Evolutionary conservation across 2,329 filamentous ascomycete species (phyloP), one percentile per base, ranked within the genome.

Genomic region (Hypoxylon sp.): DNA sequence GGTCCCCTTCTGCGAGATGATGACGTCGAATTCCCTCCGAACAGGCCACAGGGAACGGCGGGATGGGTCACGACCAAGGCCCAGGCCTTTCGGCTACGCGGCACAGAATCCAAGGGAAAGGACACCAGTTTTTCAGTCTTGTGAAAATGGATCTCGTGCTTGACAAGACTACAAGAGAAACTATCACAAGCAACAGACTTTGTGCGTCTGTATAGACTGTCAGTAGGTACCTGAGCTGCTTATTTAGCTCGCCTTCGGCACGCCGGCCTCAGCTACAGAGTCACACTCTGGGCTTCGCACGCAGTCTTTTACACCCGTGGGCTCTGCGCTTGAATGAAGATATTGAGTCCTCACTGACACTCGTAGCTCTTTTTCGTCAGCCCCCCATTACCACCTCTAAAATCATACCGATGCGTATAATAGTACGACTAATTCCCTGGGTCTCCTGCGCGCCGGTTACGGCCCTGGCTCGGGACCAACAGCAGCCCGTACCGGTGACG

Each of bases 401-500:
- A 35, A 26, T 23, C 20, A 23, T 18, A 10, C 15, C 49, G 8
- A 58, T 55, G 55, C 35, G 23, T 49, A 29, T 42, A 47, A 4
- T 33, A 8, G 46, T 37, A 29, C 52, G 18, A 26, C 40, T 54
- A 42, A 24, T 47, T 21, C 26, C 58, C 11, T 64, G 42, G 42
- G 41, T 52, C 18, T 38, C 52, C 13, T 50, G 52, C 42, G 37
- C 49, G 21, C 13, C 51, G 35, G 26, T 41, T 3, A 27, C 58
- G 41, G 31, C 29, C 18, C 38, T 63, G 21, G 41, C 47, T 18
- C 54, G 21, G 48, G 31, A 17, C 35, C 45, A 41, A 26, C 38
- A 41, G 15, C 41, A 58, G 5, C 51, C 48, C 8, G 55, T 71
- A 8, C 62, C 66, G 3, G 62, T 71, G 5, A 62, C 57, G 26